A percentile compares a stretch with the other conserved stretches of the same genome.
Evolutionary conservation across 768 basidiomycete genomes (phyloP).

Genomic region (Phylloporus rhodoxanthus): DNA sequence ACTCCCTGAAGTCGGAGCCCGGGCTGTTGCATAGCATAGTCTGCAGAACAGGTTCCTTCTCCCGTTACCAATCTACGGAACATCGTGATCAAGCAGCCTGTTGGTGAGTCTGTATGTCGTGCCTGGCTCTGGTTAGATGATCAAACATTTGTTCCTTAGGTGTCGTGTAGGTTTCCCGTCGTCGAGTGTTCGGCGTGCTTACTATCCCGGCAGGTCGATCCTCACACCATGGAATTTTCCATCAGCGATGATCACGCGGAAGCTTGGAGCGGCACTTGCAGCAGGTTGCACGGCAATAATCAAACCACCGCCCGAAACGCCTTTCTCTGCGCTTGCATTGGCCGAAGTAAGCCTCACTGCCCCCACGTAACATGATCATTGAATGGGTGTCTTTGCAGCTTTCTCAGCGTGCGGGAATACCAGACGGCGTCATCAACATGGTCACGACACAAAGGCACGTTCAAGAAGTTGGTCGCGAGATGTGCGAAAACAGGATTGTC

Average conservation of each 20-base stretch:
- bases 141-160: constrained; percentile 25
- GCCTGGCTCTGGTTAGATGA: constrained; percentile 29
- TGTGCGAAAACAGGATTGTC: constrained; percentile 83
- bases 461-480: constrained; percentile 82
- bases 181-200: background rate
- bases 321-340: constrained; percentile 86
- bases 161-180: constrained; percentile 37
- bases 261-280: constrained; percentile 82
- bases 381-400: constrained; percentile 42
- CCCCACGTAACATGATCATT: background rate
- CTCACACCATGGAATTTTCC: constrained; percentile 93
- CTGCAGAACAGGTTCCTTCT: constrained; percentile 76
- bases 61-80: constrained; percentile 65
- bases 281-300: constrained; percentile 96
- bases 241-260: constrained; percentile 91
- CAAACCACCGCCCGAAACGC: constrained; percentile 93
- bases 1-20: background rate
- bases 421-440: constrained; percentile 92
- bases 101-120: constrained; percentile 49
- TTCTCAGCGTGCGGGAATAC: constrained; percentile 82
- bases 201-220: constrained; percentile 50
- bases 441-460: constrained; percentile 86
- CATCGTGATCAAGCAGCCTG: constrained; percentile 88
- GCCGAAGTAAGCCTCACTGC: constrained; percentile 56
- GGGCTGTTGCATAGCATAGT: background rate